Evolutionary conservation across 495 filamentous ascomycete species (phyloP).

Genomic region (Hyaloscypha variabilis): DNA sequence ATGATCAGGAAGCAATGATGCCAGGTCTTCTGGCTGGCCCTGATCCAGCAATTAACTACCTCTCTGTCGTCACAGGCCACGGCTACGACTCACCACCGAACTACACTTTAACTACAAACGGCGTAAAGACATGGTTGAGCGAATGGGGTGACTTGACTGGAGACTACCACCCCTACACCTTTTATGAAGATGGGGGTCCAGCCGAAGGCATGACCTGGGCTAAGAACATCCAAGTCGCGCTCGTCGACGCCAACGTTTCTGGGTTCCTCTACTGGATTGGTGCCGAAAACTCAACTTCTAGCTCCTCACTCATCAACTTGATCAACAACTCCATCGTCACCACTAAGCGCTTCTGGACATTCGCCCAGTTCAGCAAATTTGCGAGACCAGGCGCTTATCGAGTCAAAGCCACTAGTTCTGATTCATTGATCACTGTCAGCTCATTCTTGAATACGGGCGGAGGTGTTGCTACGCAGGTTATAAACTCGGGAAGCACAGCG

Average conservation of each 20-base stretch:
- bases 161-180: conserved; percentile 43
- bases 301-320: neutral
- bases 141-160: conserved; percentile 49
- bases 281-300: conserved; percentile 28
- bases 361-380: neutral
- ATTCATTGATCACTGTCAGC: neutral
- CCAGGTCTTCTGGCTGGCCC: conserved; percentile 40
- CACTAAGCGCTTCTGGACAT: neutral
- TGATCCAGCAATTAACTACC: conserved; percentile 43
- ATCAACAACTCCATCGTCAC: neutral
- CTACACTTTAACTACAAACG: conserved; percentile 41
- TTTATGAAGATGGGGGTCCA: conserved; percentile 47
- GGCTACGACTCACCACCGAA: conserved; percentile 46
- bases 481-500: neutral
- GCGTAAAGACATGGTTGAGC: conserved; percentile 55
- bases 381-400: neutral
- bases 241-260: conserved; percentile 45
- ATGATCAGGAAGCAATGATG: conserved; percentile 41
- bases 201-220: conserved; percentile 61
- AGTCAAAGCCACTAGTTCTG: neutral
- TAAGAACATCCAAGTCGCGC: conserved; percentile 47
- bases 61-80: conserved; percentile 50
- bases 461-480: neutral
- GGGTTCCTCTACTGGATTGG: conserved; percentile 58
- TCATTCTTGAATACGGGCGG: conserved; percentile 7